phyloP scores from a whole-genome alignment of 2,329 filamentous ascomycete genomes.

The Aotearoamyces nothofagi region DNA sequence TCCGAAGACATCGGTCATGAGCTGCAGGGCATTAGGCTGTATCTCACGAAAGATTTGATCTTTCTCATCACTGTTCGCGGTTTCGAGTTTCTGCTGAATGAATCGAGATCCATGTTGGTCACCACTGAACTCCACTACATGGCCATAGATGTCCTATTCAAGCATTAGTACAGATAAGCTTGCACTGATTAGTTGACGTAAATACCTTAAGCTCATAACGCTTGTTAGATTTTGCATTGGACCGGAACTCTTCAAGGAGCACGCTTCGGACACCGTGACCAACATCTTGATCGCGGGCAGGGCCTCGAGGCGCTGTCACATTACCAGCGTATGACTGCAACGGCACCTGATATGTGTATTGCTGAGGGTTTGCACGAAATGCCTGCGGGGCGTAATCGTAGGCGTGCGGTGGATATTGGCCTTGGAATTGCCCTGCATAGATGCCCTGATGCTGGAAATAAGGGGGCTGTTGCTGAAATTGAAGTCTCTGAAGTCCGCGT shows the following conservation, averaged over 20 bases:
- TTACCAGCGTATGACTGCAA: constrained; percentile 12
- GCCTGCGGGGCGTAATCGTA: constrained; percentile 23
- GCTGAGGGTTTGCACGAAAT: constrained; percentile 21
- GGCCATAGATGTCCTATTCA: constrained; percentile 61
- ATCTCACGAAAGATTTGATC: constrained; percentile 83
- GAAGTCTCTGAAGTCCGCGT: constrained; percentile 14
- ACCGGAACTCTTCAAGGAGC: constrained; percentile 67
- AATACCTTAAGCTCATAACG: constrained; percentile 64
- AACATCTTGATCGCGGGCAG: constrained; percentile 19
- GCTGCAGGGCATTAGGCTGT: constrained; percentile 63
- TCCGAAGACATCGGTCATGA: constrained; percentile 95
- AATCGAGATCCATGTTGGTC: constrained; percentile 94
- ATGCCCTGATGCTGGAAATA: constrained; percentile 21
- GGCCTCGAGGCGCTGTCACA: constrained; percentile 14
- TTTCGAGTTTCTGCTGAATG: constrained; percentile 84
- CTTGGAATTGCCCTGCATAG: constrained; percentile 22
- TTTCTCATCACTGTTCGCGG: constrained; percentile 91
- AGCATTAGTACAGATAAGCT: constrained; percentile 5
- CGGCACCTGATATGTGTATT: constrained; percentile 20
- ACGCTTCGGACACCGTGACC: constrained; percentile 47
- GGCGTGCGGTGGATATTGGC: constrained; percentile 22
- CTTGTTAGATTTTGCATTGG: constrained; percentile 53
- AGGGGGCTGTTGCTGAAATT: constrained; percentile 12
- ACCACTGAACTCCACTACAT: constrained; percentile 88
- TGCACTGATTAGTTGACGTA: not conserved